Evolutionary conservation across 2,329 filamentous ascomycete species (phyloP).

Genomic region (Botrytis pseudocinerea): DNA sequence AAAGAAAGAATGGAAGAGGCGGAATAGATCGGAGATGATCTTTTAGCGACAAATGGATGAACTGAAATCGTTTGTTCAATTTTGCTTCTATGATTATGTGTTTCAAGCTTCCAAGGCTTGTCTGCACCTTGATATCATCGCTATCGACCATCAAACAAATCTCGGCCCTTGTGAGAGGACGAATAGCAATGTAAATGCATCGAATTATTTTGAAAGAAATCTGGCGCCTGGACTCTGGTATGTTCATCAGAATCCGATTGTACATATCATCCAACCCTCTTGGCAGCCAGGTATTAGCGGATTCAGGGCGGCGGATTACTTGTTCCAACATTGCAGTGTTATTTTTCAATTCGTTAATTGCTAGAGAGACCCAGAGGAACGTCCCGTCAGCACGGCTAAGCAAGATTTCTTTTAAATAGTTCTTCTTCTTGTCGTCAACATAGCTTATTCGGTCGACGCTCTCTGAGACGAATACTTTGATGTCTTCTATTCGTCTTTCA

Average conservation of each 20-base stretch:
- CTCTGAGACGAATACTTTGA: neutral
- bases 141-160: neutral
- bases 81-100: neutral
- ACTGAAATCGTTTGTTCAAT: too few relatives aligned
- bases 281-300: neutral
- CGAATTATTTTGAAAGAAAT: neutral
- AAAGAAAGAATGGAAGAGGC: neutral
- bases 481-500: neutral
- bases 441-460: neutral
- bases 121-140: neutral
- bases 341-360: neutral
- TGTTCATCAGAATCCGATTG: neutral
- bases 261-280: neutral
- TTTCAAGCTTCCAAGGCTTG: neutral
- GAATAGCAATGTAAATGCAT: neutral
- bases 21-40: neutral
- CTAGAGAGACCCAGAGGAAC: neutral
- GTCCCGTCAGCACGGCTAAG: neutral
- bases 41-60: neutral
- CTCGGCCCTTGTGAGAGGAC: neutral
- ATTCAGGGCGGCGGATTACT: neutral
- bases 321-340: neutral
- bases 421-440: neutral
- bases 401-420: neutral
- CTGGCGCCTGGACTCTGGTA: neutral